phyloP scores from a whole-genome alignment of 352 stramenopile species.

The Halophytophthora batemanensis region DNA sequence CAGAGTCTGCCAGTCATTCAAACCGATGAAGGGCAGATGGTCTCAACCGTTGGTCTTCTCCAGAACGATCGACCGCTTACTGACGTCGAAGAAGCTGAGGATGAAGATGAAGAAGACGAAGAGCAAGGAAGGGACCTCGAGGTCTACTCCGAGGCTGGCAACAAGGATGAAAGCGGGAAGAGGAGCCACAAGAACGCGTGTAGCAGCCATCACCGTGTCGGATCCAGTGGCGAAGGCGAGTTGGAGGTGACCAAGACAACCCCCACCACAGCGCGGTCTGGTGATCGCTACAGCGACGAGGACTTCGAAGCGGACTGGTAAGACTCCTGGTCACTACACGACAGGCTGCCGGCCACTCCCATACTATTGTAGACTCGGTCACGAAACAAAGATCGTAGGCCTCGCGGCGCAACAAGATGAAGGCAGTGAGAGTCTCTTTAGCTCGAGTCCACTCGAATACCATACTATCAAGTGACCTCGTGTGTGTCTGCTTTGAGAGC shows the following conservation, averaged over 20 bases:
- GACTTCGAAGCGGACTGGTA: conserved; percentile 55
- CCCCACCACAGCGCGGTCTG: not conserved
- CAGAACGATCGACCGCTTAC: conserved; percentile 8
- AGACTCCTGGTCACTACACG: not conserved
- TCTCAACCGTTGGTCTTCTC: not conserved
- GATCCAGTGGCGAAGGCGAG: too few relatives aligned
- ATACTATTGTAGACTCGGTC: not conserved
- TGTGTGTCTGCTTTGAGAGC: too few relatives aligned
- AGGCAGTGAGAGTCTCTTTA: too few relatives aligned
- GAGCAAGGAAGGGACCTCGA: conserved; percentile 25
- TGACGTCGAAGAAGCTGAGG: conserved; percentile 12
- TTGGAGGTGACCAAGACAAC: not conserved
- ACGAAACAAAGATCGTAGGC: too few relatives aligned
- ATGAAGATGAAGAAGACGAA: conserved; percentile 12
- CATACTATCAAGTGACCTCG: too few relatives aligned
- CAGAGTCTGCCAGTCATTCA: not conserved
- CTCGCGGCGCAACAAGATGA: too few relatives aligned
- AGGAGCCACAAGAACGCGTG: conserved; percentile 4
- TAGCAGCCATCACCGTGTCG: not conserved
- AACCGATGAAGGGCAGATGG: not conserved
- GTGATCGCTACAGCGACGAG: conserved; percentile 49
- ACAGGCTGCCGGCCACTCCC: too few relatives aligned
- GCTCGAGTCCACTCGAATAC: too few relatives aligned
- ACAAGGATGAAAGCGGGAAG: conserved; percentile 10
- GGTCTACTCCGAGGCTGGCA: too few relatives aligned